Evolutionary conservation across 2,329 filamentous ascomycete genomes (phyloP).

Genomic region (Neocatenulostroma microsporum): DNA sequence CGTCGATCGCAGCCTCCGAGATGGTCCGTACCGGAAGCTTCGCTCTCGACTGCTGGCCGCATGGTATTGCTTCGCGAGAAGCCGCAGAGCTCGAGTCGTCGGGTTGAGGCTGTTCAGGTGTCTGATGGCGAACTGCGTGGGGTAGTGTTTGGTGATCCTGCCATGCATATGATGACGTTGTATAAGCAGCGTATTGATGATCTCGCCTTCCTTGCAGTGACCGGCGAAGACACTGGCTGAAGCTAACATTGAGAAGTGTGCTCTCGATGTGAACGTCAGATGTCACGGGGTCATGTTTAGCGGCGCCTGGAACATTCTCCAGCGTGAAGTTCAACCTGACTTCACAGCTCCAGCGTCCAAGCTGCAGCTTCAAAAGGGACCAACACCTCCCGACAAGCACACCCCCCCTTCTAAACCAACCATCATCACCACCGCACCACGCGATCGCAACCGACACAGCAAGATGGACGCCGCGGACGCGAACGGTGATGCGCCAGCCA

Average conservation of each 20-base stretch:
- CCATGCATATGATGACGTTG: constrained; percentile 71
- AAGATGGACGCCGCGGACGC: neutral
- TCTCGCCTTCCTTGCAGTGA: constrained; percentile 63
- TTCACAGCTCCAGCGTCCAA: too few species aligned
- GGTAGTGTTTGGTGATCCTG: constrained; percentile 73
- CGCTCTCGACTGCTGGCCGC: constrained; percentile 62
- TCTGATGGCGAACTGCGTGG: constrained; percentile 60
- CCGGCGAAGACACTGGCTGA: too few species aligned
- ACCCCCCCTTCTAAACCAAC: too few species aligned
- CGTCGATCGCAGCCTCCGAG: constrained; percentile 18
- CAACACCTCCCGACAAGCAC: too few species aligned
- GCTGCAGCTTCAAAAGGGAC: too few species aligned
- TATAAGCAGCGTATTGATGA: constrained; percentile 66
- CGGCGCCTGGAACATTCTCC: too few species aligned
- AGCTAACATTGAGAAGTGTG: too few species aligned
- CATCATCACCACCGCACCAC: too few species aligned
- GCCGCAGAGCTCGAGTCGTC: constrained; percentile 39
- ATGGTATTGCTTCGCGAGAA: constrained; percentile 56
- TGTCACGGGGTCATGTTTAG: too few species aligned
- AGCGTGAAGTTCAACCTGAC: too few species aligned
- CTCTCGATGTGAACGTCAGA: too few species aligned
- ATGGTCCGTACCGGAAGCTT: constrained; percentile 60
- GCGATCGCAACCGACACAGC: too few species aligned
- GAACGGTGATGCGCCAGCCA: neutral
- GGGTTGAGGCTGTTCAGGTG: constrained; percentile 60